Evolutionary conservation across 352 stramenopile species (phyloP), one percentile per base, ranked within the genome.

Genomic region (Globisporangium spiculum): DNA sequence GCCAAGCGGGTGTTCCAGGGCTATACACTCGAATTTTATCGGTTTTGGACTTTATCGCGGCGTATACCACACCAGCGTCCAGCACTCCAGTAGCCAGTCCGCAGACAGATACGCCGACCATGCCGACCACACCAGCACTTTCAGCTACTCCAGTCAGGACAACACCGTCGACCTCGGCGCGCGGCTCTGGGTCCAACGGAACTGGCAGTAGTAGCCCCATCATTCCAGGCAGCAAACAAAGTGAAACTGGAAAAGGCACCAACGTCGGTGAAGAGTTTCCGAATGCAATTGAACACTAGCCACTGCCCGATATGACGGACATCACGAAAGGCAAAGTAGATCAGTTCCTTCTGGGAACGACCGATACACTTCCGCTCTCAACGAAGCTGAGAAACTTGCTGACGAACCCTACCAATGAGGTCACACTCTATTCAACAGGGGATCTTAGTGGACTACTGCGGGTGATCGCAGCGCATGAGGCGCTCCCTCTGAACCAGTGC

Each of bases 1-100:
- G 60, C 0, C 12, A 60, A 18, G 46, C 4, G 2, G 63, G 55
- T 3, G n/a, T 65, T 2, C 68, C 68, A 12, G 68, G 68, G 3
- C 24, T 73, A 0, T 73, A 73, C 68, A 57, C 60, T 36, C 68
- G 68, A 8, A 18, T 69, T 12, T 36, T 62, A 1, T 20, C 44
- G 44, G 48, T 65, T 27, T 9, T 8, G 4, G 60, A 65, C 44
- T 65, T 56, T 18, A 48, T 65, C 27, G 16, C 30, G 0, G 60
- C 44, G 18, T 65, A 56, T 18, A 48, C 16, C 0, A 46, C 26
- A 12, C 41, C 38, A 32, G 6, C 4, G 4, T 27, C 50, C 3
- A 7, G 26, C 3, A 32, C 4, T 4, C 16, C 16, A 1, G 8
- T 9, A 6, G 8, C 20, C 7, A 34, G 50, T 34, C 50, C 2